Conservation (phyloP, 176 grass and related monocot genomes). For the Triticum urartu region DNA sequence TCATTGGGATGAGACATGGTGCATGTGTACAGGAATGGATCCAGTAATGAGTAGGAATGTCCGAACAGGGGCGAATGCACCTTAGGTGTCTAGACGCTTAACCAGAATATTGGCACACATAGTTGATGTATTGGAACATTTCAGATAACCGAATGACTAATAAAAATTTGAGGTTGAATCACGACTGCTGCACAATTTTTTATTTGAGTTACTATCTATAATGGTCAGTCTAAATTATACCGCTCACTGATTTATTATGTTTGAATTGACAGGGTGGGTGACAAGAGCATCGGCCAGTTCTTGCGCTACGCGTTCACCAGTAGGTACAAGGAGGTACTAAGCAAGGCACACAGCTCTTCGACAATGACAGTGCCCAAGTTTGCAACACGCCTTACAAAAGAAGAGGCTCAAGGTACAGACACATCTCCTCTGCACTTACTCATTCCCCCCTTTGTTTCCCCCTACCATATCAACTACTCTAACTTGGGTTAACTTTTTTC, state of each 20-base stretch:
- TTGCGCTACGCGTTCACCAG: constrained; percentile 68
- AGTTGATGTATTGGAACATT: not conserved
- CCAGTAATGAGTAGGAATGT: not conserved
- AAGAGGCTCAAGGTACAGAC: constrained; percentile 56
- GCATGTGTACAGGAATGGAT: not conserved
- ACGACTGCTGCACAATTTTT: not conserved
- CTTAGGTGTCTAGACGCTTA: not conserved
- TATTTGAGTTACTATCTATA: not conserved
- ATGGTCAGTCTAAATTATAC: not conserved
- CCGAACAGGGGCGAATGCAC: not conserved
- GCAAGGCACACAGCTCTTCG: constrained; percentile 81
- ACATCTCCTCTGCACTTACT: not conserved
- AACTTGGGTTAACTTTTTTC: not conserved
- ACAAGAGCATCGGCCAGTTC: constrained; percentile 79
- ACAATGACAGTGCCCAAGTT: constrained; percentile 61
- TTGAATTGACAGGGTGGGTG: constrained; percentile 54
- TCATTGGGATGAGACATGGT: not conserved
- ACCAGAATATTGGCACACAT: not conserved
- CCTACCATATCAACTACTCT: not conserved
- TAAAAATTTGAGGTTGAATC: not conserved
- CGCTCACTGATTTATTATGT: not conserved
- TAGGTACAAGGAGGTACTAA: constrained; percentile 89
- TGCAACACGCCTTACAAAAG: constrained; percentile 75
- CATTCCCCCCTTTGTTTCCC: not conserved
- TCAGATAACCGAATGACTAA: not conserved